Percentiles rank a stretch among this genome's conserved stretches.
Evolutionary conservation across 306 rosid genomes (phyloP).

Genomic region (Cucurbita ficifolia): DNA sequence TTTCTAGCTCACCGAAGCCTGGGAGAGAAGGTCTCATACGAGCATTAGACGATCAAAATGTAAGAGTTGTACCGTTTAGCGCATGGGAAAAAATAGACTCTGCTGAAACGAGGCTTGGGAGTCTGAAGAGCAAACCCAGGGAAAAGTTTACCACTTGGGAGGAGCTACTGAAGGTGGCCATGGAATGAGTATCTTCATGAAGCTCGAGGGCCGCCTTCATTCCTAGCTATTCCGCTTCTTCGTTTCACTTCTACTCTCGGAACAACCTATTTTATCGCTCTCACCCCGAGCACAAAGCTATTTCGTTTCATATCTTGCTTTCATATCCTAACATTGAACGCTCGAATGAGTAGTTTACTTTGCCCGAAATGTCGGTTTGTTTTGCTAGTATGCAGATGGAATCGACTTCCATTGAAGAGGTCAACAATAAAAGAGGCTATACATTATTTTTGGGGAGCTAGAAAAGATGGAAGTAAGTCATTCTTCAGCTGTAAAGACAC

Average conservation of each 20-base stretch:
- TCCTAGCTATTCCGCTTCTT: neutral
- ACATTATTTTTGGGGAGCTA: neutral
- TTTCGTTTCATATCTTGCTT: neutral
- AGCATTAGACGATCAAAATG: conserved; percentile 37
- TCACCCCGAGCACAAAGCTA: neutral
- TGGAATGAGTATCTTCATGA: conserved; percentile 3
- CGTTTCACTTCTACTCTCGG: neutral
- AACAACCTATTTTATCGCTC: neutral
- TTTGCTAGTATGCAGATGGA: neutral
- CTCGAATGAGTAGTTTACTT: neutral
- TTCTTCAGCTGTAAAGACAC: neutral
- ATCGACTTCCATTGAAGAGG: neutral
- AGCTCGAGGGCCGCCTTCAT: too few relatives aligned
- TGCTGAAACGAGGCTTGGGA: conserved; percentile 54
- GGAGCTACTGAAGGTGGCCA: conserved; percentile 33
- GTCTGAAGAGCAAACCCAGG: conserved; percentile 48
- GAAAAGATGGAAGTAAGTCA: neutral
- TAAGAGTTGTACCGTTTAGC: conserved; percentile 37
- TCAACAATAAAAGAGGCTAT: neutral
- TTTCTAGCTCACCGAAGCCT: conserved; percentile 27
- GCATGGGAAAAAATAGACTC: conserved; percentile 78
- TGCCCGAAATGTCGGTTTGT: neutral
- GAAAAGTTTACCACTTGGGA: conserved; percentile 58
- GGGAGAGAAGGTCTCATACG: conserved; percentile 65
- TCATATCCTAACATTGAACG: neutral